Base-by-base conservation (phyloP, 768 basidiomycete genomes). In the Strobilomyces confusus region DNA sequence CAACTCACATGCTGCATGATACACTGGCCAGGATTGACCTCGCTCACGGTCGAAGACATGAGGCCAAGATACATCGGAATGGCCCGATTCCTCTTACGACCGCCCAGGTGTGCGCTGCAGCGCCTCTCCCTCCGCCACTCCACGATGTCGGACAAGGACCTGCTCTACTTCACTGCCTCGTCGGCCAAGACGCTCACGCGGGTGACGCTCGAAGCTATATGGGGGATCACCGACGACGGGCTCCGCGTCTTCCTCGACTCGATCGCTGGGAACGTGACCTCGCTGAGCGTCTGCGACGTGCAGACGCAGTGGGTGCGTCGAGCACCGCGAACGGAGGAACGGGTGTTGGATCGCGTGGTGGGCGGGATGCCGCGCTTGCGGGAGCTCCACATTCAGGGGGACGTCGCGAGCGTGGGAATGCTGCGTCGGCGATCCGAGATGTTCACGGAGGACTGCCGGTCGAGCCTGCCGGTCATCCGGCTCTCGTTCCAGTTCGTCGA, bases 71-170 rank as follows among this genome's bases (percentile, higher is more conserved):
- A 17, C 22, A 37, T 29, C 6, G 37, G 33, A 11, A 12, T 47
- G 13, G 5, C n/a, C 3, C 45, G 19, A 4, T 2, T 20, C 23
- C n/a, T 37, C 22, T 22, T 54, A 14, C 48, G 13, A 37, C 30
- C 14, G 11, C 56, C 56, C 15, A 30, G 23, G 2, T 58, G 57
- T 32, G 25, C 55, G 2, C 33, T 58, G 37, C 26, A 30, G 9
- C 37, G 48, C 0, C 25, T 58, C 2, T 36, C 33, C 14, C 19
- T 58, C 22, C 19, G 32, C 14, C 0, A 20, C 5, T n/a, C 38
- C 15, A 0, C 30, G 14, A 20, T 58, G 9, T 38, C 46, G 3
- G 46, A 36, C 47, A 19, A 11, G 37, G 46, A 56, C 15, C 47
- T 51, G 17, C 13, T 45, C 6, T 42, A 34, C 13, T 32, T 56